Base-by-base conservation (phyloP, 2,329 filamentous ascomycete genomes). In the Dactylellina cionopaga region DNA sequence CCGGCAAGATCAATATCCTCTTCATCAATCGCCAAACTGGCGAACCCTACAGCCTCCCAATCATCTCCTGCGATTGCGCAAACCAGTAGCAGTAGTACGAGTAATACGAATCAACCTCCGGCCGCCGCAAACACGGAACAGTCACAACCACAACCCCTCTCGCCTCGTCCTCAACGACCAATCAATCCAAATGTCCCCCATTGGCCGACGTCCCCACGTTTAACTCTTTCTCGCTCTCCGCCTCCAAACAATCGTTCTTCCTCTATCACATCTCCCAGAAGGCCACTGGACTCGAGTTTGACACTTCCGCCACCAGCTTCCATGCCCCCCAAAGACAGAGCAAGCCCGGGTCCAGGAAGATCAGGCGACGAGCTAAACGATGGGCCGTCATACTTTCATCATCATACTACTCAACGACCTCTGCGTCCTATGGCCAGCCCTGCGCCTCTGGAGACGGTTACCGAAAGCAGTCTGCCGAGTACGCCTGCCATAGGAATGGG, bases 401-500 rank as follows among this genome's bases (percentile, higher is more conserved):
- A 74, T 19, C 43, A 37, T 52, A 25, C 51, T 51, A 19, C 55
- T 35, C 41, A 37, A 24, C 71, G 64, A 60, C 77, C 76, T 22
- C 76, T 74, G 22, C 69, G 75, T 25, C 75, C 71, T 33, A 74
- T 75, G 65, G 85, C 84, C 55, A 85, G 83, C 33, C 85, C 89
- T 51, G 87, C 87, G 49, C 82, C 63, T 13, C 44, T 97, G 65
- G 94, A 96, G 81, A 97, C 95, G 0, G 94, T 98, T 13, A 90
- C 96, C 79, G 94, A 97, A 83, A 89, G 90, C 59, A 95, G 92
- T 81, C 86, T 92, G 71, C 88, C 90, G 43, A 88, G 87, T 52
- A 91, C 90, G 0, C 90, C 91, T 11, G 83, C 82, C 11, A 82
- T 80, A 74, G 77, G 83, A 80, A 76, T 82, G 81, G 52, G 79